These are phyloP conservation scores for Leucocoprinus sp. DNA, from an alignment of 768 basidiomycete genomes.

Conservation along the genomic window DNA sequence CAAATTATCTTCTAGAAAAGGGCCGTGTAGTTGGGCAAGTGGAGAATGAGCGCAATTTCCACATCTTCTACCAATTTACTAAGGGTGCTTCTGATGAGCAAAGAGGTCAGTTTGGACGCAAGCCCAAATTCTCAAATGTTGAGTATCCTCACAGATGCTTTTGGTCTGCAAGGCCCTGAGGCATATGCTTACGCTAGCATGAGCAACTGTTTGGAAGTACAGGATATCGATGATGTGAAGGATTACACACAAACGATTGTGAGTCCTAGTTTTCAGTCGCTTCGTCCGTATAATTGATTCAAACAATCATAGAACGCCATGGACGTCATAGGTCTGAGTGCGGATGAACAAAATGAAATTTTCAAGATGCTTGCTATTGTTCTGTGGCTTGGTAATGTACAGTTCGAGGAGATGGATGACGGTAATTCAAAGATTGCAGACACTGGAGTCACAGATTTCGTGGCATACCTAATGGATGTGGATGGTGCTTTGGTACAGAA, in stretches of 20 bases:
- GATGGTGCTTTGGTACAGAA: slow-evolving; percentile 77
- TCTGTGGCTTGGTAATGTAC: slow-evolving; percentile 95
- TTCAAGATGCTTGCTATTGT: slow-evolving; percentile 87
- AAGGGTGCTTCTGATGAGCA: slow-evolving; percentile 88
- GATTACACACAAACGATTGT: slow-evolving; percentile 90
- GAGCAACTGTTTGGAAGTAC: slow-evolving; percentile 88
- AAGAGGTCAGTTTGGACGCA: slow-evolving; percentile 50
- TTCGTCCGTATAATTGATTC: slow-evolving; percentile 5
- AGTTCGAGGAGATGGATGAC: slow-evolving; percentile 82
- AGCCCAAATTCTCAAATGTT: slow-evolving; percentile 8
- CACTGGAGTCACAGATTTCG: slow-evolving; percentile 86
- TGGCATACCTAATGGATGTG: slow-evolving; percentile 89
- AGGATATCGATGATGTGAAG: slow-evolving; percentile 80
- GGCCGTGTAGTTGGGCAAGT: slow-evolving; percentile 95
- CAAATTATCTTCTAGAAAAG: slow-evolving; percentile 97
- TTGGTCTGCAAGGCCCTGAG: slow-evolving; percentile 93
- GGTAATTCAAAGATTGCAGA: slow-evolving; percentile 81
- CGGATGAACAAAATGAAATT: slow-evolving; percentile 84
- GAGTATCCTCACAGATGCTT: slow-evolving; percentile 56
- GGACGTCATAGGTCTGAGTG: slow-evolving; percentile 82
- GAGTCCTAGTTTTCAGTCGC: slow-evolving; percentile 19
- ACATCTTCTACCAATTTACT: slow-evolving; percentile 99
- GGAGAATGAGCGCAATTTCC: slow-evolving; percentile 93
- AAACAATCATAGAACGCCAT: slow-evolving; percentile 72
- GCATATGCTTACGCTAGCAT: slow-evolving; percentile 89